Percentiles rank a stretch among this genome's conserved stretches.
phyloP scores from a whole-genome alignment of 305 asterid genomes.

The Solanum hybrid region DNA sequence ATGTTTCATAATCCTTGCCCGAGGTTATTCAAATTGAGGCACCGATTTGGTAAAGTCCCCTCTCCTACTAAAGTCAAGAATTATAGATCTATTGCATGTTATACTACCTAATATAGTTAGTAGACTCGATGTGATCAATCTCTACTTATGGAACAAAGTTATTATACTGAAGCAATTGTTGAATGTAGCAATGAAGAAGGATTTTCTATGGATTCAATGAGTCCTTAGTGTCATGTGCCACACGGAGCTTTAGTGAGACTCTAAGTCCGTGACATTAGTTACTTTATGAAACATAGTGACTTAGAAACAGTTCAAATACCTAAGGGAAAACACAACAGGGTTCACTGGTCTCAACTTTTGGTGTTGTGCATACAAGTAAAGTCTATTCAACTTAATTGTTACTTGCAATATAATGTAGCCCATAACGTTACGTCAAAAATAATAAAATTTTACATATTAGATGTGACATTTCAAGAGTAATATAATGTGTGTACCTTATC shows the following conservation, averaged over 20 bases:
- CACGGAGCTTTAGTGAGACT: background rate
- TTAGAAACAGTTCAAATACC: background rate
- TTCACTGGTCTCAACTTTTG: background rate
- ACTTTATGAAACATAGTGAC: background rate
- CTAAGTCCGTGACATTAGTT: background rate
- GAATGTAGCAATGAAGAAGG: background rate
- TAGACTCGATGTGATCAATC: background rate
- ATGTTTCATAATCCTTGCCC: background rate
- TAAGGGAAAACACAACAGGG: background rate
- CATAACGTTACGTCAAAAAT: background rate
- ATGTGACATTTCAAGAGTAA: background rate
- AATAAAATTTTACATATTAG: background rate
- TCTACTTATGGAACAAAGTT: background rate
- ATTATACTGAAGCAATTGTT: background rate
- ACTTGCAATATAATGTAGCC: background rate
- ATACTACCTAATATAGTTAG: background rate
- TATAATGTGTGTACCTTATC: constrained; percentile 17
- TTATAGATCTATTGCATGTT: background rate
- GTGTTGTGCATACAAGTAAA: background rate
- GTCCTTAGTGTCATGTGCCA: background rate
- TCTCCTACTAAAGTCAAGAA: background rate
- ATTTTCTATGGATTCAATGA: background rate
- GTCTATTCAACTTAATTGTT: background rate
- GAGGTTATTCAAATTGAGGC: background rate
- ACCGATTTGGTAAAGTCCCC: background rate